Base-by-base conservation (phyloP, 169 alveolate genomes). In the Eimeria necatrix region DNA sequence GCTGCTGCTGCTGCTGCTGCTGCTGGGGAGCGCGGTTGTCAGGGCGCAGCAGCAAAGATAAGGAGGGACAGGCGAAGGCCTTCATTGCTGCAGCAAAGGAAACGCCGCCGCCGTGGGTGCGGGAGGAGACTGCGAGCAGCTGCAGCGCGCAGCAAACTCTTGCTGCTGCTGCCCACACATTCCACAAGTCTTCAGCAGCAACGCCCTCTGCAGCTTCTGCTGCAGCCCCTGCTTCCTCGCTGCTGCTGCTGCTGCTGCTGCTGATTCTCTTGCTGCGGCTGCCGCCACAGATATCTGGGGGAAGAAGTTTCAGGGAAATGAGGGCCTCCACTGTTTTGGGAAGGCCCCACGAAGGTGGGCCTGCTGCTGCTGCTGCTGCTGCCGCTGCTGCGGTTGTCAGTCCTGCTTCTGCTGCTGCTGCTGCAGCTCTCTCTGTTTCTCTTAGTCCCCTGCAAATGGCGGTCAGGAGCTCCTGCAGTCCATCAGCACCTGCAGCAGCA, bases 91-190 rank as follows among this genome's bases (percentile, higher is more conserved):
- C 78, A n/a, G 46, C 78, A 68, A 68, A 68, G n/a, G 78, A 16
- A 1, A 24, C 78, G 14, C 78, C 78, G 46, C 78, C 78, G 12
- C 78, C 78, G 78, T 68, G 78, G 41, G 78, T 68, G 46, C 78
- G 78, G 14, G 78, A 68, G 32, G 78, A 68, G 78, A 68, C 78
- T 7, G 78, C 12, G 14, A 68, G 78, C 46, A 68, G 78, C 12
- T 24, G 78, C 12, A 68, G 12, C 9, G 78, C 32, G 32, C 78
- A 68, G 32, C n/a, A 68, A 3, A 68, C 46, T n/a, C 78, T 68
- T 68, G 78, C 78, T 68, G 32, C 78, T 68, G 78, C 78, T n/a
- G 78, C 32, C 78, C 78, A 68, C n/a, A n/a, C 78, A 68, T 16
- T 24, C 32, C 41, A 10, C 14, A 24, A 0, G 12, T 16, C 32